phyloP scores from a whole-genome alignment of 495 filamentous ascomycete genomes.

The Xylaria bambusicola region DNA sequence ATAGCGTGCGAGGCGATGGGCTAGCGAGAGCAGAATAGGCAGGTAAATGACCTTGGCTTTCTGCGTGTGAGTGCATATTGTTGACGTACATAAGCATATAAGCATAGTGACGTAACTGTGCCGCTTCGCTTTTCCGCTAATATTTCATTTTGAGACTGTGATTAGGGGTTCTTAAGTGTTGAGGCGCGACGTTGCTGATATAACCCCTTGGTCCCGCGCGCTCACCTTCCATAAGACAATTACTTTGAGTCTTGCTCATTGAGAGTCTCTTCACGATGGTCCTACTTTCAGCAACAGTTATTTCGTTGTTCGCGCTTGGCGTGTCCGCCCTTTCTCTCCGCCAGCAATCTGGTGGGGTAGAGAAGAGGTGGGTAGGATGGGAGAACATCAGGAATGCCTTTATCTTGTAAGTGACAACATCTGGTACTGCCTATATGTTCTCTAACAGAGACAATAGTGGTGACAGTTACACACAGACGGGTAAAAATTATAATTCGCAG shows the following conservation, averaged over 20 bases:
- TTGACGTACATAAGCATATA: too few species aligned
- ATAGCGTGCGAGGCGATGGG: background rate
- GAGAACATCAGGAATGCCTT: constrained; percentile 52
- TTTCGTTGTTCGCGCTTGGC: constrained; percentile 20
- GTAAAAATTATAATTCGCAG: constrained; percentile 11
- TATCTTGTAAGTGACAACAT: constrained; percentile 44
- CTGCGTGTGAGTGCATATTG: too few species aligned
- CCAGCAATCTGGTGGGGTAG: constrained; percentile 22
- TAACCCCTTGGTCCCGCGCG: background rate
- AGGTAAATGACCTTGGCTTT: too few species aligned
- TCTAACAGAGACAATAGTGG: constrained; percentile 39
- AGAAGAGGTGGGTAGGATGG: constrained; percentile 48
- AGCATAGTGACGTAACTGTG: background rate
- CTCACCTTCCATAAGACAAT: background rate
- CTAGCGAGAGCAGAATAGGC: too few species aligned
- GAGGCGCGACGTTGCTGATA: background rate
- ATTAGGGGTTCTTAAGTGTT: background rate
- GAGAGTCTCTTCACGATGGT: background rate
- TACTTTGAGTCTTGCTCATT: background rate
- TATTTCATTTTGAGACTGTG: background rate
- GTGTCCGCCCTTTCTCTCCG: constrained; percentile 15
- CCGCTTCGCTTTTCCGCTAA: background rate
- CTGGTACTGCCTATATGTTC: constrained; percentile 11
- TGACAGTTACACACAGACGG: constrained; percentile 52
- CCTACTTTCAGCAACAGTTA: background rate